Percentiles rank a stretch among this genome's conserved stretches.
These are phyloP conservation scores for Haematococcus sp. DNA, from an alignment of 139 green algal species.

Conservation along the genomic window DNA sequence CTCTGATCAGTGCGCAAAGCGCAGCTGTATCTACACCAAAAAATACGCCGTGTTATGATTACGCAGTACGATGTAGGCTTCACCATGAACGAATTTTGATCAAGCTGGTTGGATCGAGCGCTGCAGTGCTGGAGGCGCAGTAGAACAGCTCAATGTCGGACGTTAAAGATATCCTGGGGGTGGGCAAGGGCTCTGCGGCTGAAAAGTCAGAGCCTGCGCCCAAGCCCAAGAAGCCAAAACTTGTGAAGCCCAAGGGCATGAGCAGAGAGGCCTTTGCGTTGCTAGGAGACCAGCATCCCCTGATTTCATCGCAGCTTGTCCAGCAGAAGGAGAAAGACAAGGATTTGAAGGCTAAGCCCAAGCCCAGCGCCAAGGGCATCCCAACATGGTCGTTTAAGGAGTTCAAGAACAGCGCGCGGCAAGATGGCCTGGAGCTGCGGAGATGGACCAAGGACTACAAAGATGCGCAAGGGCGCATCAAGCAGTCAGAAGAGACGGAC, in stretches of 20 bases:
- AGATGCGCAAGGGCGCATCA: slow-evolving; percentile 63
- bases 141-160: too few species aligned
- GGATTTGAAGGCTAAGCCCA: slow-evolving; percentile 39
- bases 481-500: slow-evolving; percentile 61
- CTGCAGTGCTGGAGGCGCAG: too few species aligned
- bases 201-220: slow-evolving; percentile 11
- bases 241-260: slow-evolving; percentile 79
- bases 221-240: slow-evolving; percentile 60
- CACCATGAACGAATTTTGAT: too few species aligned
- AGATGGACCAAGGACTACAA: slow-evolving; percentile 89
- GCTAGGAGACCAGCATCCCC: slow-evolving; percentile 76
- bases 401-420: slow-evolving; percentile 75
- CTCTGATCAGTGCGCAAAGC: too few species aligned
- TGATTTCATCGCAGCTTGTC: slow-evolving; percentile 67
- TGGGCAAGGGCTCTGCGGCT: slow-evolving; percentile 38
- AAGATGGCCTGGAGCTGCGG: slow-evolving; percentile 69
- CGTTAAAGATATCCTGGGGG: slow-evolving; percentile 87
- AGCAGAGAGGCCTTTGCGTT: slow-evolving; percentile 88
- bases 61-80: too few species aligned
- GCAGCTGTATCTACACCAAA: too few species aligned
- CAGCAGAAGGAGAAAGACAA: slow-evolving; percentile 31
- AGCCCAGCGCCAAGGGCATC: slow-evolving; percentile 37
- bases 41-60: too few species aligned
- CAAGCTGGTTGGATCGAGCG: too few species aligned
- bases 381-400: slow-evolving; percentile 56